Base-by-base conservation (phyloP, 2,329 filamentous ascomycete genomes). In the Dothideomycetidae sp. region DNA sequence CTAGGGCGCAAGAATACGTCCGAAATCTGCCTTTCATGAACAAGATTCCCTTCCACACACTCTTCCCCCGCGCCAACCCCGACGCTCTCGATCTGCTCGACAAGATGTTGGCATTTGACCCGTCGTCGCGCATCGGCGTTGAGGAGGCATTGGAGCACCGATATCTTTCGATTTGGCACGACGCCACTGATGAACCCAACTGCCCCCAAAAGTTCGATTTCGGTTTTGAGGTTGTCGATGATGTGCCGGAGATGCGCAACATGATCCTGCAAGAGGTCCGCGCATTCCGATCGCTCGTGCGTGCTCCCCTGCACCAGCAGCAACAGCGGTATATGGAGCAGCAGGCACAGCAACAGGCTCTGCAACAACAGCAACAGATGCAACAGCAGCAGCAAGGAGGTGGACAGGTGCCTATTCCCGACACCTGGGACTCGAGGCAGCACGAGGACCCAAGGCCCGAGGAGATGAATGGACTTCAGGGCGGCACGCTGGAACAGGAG, bases 161-260 rank as follows among this genome's bases (percentile, higher is more conserved):
- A 21, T 98, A 98, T 63, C 72, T 98, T 39, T 75, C 88, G 54
- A 94, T 98, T 64, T 96, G 90, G 90, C 90, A 98, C 65, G 90
- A 98, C 51, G 82, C 86, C 36, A 86, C 81, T 3, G 90, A 98
- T 61, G 90, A 98, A 66, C 90, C 90, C 13, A 74, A 78, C 46
- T 96, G 88, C 65, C 86, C 86, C 0, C 82, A 80, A 11, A 86
- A 84, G 12, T 98, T 98, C 63, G 86, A 98, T 67, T 98, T 98
- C 66, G 81, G 88, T 57, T 98, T 98, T 54, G 90, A 98, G 59
- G 78, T 93, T n/a, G 75, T 94, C 28, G 88, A 98, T 37, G 90
- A 96, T 31, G 85, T 98, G 13, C 71, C 69, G 14, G 82, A 94
- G 50, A 96, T 98, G 86, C 82, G 90, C 56, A 78, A 78, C 61